Base-by-base conservation (phyloP, 108 stramenopile species). In the Chaetoceros tenuissimus region DNA sequence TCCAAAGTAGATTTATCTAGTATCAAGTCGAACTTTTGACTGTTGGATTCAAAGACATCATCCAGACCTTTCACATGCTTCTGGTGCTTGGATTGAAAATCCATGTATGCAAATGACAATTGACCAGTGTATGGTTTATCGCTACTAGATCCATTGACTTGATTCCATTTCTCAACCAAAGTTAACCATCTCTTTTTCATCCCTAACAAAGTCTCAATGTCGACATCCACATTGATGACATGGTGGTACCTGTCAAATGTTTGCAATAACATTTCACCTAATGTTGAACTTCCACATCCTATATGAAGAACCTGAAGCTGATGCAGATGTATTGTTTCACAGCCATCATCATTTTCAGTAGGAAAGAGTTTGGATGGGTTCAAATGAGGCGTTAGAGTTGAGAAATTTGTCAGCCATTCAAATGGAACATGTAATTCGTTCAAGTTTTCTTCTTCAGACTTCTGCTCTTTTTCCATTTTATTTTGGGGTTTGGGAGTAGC, bases 1-100 rank as follows among this genome's bases (percentile, higher is more conserved):
- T 92, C 90, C 60, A 92, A 53, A 0, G 90, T 92, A 16, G 78
- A 77, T 64, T 92, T 92, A 74, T 92, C 90, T 1, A 92, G 28
- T 0, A 87, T 69, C 43, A 92, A 51, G 51, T 84, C 79, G 62
- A 87, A 82, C 2, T 51, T 69, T 40, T 63, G 68, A 28, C 64
- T 62, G 29, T 24, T 34, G 21, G 50, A 51, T 28, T 24, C 13
- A 45, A 19, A 3, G 13, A n/a, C n/a, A n/a, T n/a, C n/a, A n/a
- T n/a, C n/a, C n/a, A n/a, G n/a, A n/a, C n/a, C n/a, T n/a, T n/a
- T n/a, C n/a, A n/a, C n/a, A n/a, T n/a, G n/a, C n/a, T n/a, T n/a
- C n/a, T n/a, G n/a, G n/a, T n/a, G n/a, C n/a, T n/a, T n/a, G n/a
- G 44, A 47, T 24, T 34, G 71, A 73, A 49, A 71, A 20, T 55